Conservation (phyloP, 192 early-diverging fungal species). For the Obelidium mucronatum region DNA sequence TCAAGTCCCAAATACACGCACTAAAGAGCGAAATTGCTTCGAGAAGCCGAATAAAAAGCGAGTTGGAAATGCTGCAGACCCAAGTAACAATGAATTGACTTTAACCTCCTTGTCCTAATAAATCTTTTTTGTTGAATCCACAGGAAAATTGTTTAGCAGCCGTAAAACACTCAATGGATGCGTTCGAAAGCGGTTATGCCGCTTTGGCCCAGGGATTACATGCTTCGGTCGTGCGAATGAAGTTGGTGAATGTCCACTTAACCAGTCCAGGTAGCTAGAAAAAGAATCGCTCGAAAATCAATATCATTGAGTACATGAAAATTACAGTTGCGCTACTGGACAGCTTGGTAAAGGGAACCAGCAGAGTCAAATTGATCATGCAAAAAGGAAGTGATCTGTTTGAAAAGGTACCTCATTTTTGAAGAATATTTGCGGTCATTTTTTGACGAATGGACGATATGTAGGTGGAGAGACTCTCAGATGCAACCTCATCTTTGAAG, state of each 20-base stretch:
- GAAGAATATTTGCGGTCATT: background rate
- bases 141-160: conserved; percentile 16
- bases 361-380: background rate
- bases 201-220: conserved; percentile 11
- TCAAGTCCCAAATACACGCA: conserved; percentile 19
- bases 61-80: background rate
- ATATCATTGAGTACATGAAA: too few species aligned
- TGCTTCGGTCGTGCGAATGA: conserved; percentile 23
- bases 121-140: background rate
- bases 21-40: conserved; percentile 26
- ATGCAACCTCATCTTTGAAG: background rate
- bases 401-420: conserved; percentile 27
- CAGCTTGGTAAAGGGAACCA: background rate
- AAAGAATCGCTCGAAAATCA: too few species aligned
- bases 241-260: background rate
- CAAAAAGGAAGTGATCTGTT: background rate
- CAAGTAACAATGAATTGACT: too few species aligned
- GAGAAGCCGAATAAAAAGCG: background rate
- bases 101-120: too few species aligned
- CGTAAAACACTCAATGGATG: background rate
- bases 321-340: conserved; percentile 2
- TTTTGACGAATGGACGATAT: background rate
- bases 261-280: conserved; percentile 23
- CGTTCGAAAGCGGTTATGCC: background rate
- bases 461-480: background rate